These are phyloP conservation scores for Globisporangium spinosum DNA, from an alignment of 352 stramenopile genomes.

Conservation along the genomic window DNA sequence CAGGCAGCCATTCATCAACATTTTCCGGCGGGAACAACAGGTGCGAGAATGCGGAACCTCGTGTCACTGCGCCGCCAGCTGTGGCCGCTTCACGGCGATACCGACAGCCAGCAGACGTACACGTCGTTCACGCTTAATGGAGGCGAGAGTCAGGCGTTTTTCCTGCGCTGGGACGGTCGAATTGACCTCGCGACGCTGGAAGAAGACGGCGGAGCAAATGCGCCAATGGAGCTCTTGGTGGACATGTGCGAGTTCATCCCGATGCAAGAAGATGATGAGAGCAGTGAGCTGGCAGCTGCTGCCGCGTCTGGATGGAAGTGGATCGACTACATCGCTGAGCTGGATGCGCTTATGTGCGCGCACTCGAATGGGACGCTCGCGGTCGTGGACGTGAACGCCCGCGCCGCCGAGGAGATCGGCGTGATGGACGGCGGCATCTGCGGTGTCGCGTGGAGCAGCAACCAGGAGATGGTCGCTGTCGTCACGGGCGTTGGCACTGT, in stretches of 20 bases:
- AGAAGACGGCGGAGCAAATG: slow-evolving; percentile 17
- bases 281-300: background rate
- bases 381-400: slow-evolving; percentile 45
- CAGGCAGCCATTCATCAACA: slow-evolving; percentile 13
- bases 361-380: slow-evolving; percentile 44
- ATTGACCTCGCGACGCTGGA: slow-evolving; percentile 31
- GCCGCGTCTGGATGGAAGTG: slow-evolving; percentile 37
- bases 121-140: slow-evolving; percentile 33
- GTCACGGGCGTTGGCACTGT: slow-evolving; percentile 54
- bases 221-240: slow-evolving; percentile 27
- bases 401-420: slow-evolving; percentile 60
- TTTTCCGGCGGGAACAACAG: background rate
- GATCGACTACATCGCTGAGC: slow-evolving; percentile 60
- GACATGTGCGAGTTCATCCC: slow-evolving; percentile 29
- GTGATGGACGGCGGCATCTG: slow-evolving; percentile 57
- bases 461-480: slow-evolving; percentile 67
- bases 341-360: slow-evolving; percentile 56
- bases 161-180: slow-evolving; percentile 28
- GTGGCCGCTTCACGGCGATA: slow-evolving; percentile 31
- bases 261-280: slow-evolving; percentile 1
- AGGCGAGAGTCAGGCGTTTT: slow-evolving; percentile 34
- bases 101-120: background rate
- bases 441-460: slow-evolving; percentile 59
- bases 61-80: slow-evolving; percentile 43
- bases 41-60: slow-evolving; percentile 51